Evolutionary conservation across 208 protist genomes (phyloP).

Genomic region (Crithidia fasciculata): DNA sequence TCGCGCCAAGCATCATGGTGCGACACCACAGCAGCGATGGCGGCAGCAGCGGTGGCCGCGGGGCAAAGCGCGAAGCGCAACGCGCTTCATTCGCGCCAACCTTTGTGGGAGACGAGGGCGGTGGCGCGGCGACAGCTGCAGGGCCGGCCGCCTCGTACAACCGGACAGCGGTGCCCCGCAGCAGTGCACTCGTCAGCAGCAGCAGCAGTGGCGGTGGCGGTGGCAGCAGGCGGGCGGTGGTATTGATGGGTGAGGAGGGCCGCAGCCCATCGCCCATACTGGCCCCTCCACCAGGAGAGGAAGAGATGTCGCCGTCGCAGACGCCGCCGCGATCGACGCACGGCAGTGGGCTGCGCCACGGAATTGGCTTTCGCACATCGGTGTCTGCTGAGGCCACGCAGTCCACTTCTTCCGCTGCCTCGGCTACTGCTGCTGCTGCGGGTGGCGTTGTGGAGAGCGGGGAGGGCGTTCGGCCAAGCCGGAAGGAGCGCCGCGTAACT

Average conservation of each 20-base stretch:
- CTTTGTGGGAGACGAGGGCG: too few relatives aligned
- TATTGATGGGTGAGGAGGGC: neutral
- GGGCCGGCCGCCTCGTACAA: conserved; percentile 13
- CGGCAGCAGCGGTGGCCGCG: neutral
- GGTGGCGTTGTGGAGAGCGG: conserved; percentile 12
- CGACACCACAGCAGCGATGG: conserved; percentile 5
- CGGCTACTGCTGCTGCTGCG: neutral
- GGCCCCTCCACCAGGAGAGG: neutral
- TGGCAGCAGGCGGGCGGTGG: neutral
- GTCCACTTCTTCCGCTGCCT: neutral
- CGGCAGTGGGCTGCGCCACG: conserved; percentile 41
- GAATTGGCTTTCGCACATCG: conserved; percentile 42
- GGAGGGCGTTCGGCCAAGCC: conserved; percentile 11
- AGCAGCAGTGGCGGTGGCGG: neutral
- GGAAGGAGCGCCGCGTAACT: conserved; percentile 54
- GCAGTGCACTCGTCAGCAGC: conserved; percentile 21
- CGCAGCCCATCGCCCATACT: conserved; percentile 17
- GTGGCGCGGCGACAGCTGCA: neutral
- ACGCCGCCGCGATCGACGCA: conserved; percentile 19
- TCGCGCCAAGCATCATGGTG: conserved; percentile 25
- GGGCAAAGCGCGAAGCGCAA: neutral
- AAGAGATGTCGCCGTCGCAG: neutral
- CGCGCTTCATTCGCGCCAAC: too few relatives aligned
- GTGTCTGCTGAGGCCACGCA: conserved; percentile 6
- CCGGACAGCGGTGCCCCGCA: conserved; percentile 20